Base-by-base conservation (phyloP, 2,329 filamentous ascomycete species). In the Ophiostoma populinum region DNA sequence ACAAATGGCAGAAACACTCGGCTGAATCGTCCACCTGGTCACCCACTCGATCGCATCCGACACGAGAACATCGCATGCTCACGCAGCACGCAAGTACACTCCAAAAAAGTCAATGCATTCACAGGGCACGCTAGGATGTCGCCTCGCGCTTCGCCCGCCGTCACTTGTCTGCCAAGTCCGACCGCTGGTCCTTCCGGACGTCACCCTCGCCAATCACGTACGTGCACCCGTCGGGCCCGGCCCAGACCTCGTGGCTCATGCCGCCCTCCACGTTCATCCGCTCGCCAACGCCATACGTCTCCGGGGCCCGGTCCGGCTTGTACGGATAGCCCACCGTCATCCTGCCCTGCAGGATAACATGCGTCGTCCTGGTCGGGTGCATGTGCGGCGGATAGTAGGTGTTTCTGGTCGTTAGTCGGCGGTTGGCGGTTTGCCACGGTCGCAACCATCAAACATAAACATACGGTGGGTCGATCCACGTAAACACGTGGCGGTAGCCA, bases 401-500 rank as follows among this genome's bases (percentile, higher is more conserved):
- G 49, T 79, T 74, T 42, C 74, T 79, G 50, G n/a, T n/a, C n/a
- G 19, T 6, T 9, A 13, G 11, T 32, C 12, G n/a, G 10, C 11
- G 18, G n/a, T 15, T n/a, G n/a, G 12, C 9, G 19, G n/a, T 8
- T n/a, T n/a, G n/a, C n/a, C n/a, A n/a, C n/a, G n/a, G n/a, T n/a
- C n/a, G n/a, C 40, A 29, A 24, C 18, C 11, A n/a, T 19, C 36
- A 32, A 28, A 24, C 34, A 39, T 37, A 18, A 36, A 32, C 27
- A 11, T 63, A 80, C 75, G 74, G 70, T 16, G 61, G 56, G 52
- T 82, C 78, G 7, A 65, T 72, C 76, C 77, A 82, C 3, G 75
- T 80, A 43, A 80, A 80, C 47, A 80, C 75, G 33, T 72, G 61
- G 3, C 51, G 45, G 49, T 81, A 83, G 2, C 77, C 77, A 76